phyloP scores from a whole-genome alignment of 106 monocot species.

The Dioscorea zingiberensis region DNA sequence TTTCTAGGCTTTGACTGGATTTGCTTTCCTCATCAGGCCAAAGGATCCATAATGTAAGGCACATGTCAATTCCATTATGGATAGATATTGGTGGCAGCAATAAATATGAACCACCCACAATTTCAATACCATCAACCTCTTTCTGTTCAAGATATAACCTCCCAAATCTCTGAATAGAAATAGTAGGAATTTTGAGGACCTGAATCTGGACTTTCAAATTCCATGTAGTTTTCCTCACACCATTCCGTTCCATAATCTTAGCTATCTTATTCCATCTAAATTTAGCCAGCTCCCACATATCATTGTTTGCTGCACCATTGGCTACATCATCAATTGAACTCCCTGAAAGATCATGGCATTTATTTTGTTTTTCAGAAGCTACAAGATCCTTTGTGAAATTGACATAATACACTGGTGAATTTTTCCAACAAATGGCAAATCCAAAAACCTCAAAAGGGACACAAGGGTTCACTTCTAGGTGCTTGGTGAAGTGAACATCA shows the following conservation, averaged over 20 bases:
- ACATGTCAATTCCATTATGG: constrained; percentile 60
- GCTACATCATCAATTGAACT: constrained; percentile 11
- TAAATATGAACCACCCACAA: constrained; percentile 56
- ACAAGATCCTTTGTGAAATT: constrained; percentile 68
- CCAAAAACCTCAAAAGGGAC: constrained; percentile 74
- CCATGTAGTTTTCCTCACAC: constrained; percentile 72
- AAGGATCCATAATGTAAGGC: constrained; percentile 74
- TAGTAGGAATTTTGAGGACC: constrained; percentile 50
- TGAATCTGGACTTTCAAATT: constrained; percentile 92
- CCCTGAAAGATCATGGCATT: constrained; percentile 1
- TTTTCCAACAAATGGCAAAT: constrained; percentile 87
- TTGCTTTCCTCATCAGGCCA: constrained; percentile 99
- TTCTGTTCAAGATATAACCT: constrained; percentile 26
- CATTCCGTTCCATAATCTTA: constrained; percentile 52
- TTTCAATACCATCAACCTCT: constrained; percentile 20
- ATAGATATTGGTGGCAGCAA: constrained; percentile 43
- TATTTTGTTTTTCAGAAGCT: constrained; percentile 13
- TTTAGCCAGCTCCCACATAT: constrained; percentile 31
- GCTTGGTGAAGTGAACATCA: constrained; percentile 74
- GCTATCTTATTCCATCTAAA: constrained; percentile 70
- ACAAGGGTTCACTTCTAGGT: constrained; percentile 19
- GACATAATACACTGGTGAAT: constrained; percentile 82
- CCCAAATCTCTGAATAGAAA: constrained; percentile 62
- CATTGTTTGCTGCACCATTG: constrained; percentile 13
- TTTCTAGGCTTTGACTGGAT: constrained; percentile 70